Percentiles rank a stretch among this genome's conserved stretches.
Conservation (phyloP, 192 early-diverging fungal species). For the Coemansia sp. region DNA sequence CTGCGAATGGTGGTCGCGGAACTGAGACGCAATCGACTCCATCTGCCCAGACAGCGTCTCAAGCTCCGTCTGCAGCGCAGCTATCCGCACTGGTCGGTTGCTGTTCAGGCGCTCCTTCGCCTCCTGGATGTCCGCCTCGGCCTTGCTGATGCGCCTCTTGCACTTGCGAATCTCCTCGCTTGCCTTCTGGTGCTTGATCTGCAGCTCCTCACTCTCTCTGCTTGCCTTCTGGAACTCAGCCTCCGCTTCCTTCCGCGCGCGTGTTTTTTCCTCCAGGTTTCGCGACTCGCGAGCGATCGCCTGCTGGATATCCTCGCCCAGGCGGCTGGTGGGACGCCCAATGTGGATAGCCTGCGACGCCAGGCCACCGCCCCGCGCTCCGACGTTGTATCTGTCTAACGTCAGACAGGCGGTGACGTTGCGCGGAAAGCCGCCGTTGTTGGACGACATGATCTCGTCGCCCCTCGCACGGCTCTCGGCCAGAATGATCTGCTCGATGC, state of each 20-base stretch:
- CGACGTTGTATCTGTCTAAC: constrained; percentile 61
- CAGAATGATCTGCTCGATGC: constrained; percentile 71
- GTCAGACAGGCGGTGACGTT: constrained; percentile 68
- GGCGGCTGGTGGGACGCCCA: constrained; percentile 45
- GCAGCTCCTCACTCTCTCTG: constrained; percentile 44
- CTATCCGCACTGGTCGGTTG: constrained; percentile 64
- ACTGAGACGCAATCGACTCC: constrained; percentile 62
- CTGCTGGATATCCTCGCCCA: constrained; percentile 56
- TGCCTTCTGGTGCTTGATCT: constrained; percentile 26
- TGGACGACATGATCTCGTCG: constrained; percentile 51
- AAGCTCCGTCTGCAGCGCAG: constrained; percentile 59
- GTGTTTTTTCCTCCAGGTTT: constrained; percentile 11
- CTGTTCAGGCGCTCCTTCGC: constrained; percentile 58
- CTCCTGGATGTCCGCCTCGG: constrained; percentile 45
- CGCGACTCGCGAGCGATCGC: constrained; percentile 42
- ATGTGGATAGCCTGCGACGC: constrained; percentile 45
- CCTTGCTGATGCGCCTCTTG: constrained; percentile 34
- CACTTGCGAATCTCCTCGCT: constrained; percentile 39
- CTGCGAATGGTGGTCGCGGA: constrained; percentile 55
- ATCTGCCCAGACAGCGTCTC: constrained; percentile 55
- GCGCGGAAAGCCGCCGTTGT: constrained; percentile 57
- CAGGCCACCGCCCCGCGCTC: constrained; percentile 52
- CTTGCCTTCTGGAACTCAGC: constrained; percentile 19
- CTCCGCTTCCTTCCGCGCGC: constrained; percentile 15
- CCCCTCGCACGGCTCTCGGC: constrained; percentile 54